Evolutionary conservation across 495 filamentous ascomycete species (phyloP).

Genomic region (Hypoxylon rickii): DNA sequence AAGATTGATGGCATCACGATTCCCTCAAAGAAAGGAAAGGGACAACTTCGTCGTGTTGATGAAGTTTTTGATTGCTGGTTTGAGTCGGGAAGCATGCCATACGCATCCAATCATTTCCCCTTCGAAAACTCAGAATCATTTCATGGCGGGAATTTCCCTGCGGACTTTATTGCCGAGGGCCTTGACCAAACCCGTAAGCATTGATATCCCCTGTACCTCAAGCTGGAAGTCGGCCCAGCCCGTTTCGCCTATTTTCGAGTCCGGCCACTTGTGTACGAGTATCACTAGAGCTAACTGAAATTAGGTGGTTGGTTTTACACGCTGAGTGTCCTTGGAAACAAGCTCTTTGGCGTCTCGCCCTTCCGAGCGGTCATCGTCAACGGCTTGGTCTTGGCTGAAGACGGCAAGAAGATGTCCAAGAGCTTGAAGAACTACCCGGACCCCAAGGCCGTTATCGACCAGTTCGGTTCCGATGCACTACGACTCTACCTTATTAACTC

Average conservation of each 20-base stretch:
- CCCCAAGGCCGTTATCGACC: conserved; percentile 78
- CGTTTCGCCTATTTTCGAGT: no score
- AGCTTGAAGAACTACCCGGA: conserved; percentile 97
- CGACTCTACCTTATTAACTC: conserved; percentile 97
- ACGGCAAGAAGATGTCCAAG: conserved; percentile 99
- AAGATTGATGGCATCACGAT: conserved; percentile 97
- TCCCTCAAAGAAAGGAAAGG: conserved; percentile 88
- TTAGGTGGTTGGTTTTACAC: conserved; percentile 95
- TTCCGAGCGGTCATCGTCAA: conserved; percentile 98
- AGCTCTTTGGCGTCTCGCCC: conserved; percentile 84
- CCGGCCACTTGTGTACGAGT: no score
- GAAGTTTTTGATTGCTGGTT: conserved; percentile 99
- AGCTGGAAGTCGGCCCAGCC: no score
- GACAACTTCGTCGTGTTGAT: conserved; percentile 74
- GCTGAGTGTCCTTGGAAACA: conserved; percentile 83
- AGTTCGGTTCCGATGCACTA: conserved; percentile 92
- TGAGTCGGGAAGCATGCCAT: conserved; percentile 92
- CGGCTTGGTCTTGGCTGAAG: conserved; percentile 92
- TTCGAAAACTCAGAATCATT: conserved; percentile 91
- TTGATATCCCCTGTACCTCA: not conserved
- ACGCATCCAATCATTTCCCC: conserved; percentile 89
- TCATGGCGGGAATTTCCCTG: conserved; percentile 76
- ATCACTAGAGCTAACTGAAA: conserved; percentile 6
- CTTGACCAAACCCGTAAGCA: conserved; percentile 70
- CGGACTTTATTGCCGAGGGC: conserved; percentile 96